Evolutionary conservation across 2,329 filamentous ascomycete species (phyloP).

Genomic region (Ceratocystis variospora): DNA sequence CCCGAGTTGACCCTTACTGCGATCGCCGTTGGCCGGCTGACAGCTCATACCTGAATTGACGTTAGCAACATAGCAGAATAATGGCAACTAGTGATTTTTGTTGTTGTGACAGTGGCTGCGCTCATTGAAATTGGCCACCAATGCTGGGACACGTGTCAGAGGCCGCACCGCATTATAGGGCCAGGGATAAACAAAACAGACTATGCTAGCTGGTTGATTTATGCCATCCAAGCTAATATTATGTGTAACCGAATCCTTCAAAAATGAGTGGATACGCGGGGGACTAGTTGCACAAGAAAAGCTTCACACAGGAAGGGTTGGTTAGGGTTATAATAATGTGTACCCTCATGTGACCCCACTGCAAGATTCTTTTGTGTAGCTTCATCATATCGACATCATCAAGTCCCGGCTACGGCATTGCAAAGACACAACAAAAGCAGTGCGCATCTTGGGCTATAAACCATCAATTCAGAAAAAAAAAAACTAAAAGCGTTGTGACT

Average conservation of each 20-base stretch:
- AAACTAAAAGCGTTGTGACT: not conserved
- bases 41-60: too few relatives aligned
- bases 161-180: not conserved
- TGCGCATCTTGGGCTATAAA: not conserved
- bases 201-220: not conserved
- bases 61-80: not conserved
- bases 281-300: not conserved
- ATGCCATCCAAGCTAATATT: slow-evolving; percentile 3
- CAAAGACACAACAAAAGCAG: not conserved
- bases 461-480: not conserved
- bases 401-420: slow-evolving; percentile 9
- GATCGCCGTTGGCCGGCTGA: too few relatives aligned
- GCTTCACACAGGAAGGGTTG: not conserved
- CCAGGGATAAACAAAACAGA: not conserved
- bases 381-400: slow-evolving; percentile 2
- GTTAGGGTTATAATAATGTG: not conserved
- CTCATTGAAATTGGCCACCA: not conserved
- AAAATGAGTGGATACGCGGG: not conserved
- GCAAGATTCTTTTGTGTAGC: slow-evolving; percentile 2
- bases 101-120: not conserved
- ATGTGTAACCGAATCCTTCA: slow-evolving; percentile 2
- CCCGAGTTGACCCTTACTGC: not conserved
- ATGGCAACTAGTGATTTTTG: not conserved
- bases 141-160: slow-evolving; percentile 2
- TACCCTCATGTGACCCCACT: slow-evolving; percentile 11